A percentile compares a stretch with the other conserved stretches of the same genome.
Evolutionary conservation across 345 rosid species (phyloP).

Genomic region (Gossypium turneri): DNA sequence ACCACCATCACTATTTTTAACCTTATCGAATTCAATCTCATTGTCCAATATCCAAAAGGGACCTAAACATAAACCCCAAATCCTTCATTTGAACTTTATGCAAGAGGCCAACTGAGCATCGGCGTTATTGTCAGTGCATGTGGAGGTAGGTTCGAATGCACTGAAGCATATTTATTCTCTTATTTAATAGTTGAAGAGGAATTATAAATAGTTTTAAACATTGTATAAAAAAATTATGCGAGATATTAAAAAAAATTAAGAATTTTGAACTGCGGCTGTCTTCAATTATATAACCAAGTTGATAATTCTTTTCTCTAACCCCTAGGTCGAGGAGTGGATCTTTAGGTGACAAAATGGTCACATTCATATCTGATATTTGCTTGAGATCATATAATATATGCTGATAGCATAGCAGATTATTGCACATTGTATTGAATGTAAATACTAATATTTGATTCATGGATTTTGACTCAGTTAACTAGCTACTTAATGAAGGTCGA

Average conservation of each 20-base stretch:
- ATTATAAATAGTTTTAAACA: too few species aligned
- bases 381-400: background rate
- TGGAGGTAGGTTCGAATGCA: too few species aligned
- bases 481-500: background rate
- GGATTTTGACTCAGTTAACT: background rate
- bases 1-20: too few species aligned
- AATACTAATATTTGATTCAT: background rate
- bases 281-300: background rate
- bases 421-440: background rate
- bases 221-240: background rate
- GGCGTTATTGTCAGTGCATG: too few species aligned
- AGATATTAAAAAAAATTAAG: background rate
- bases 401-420: background rate
- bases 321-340: background rate
- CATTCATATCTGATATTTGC: background rate
- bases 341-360: background rate
- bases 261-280: background rate
- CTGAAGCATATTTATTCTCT: too few species aligned
- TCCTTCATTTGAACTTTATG: background rate
- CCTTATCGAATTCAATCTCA: too few species aligned
- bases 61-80: background rate
- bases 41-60: too few species aligned
- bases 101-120: too few species aligned
- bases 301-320: background rate
- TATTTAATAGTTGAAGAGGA: accelerated